phyloP scores from a whole-genome alignment of 352 stramenopile species.

The Globisporangium paroecandrum region DNA sequence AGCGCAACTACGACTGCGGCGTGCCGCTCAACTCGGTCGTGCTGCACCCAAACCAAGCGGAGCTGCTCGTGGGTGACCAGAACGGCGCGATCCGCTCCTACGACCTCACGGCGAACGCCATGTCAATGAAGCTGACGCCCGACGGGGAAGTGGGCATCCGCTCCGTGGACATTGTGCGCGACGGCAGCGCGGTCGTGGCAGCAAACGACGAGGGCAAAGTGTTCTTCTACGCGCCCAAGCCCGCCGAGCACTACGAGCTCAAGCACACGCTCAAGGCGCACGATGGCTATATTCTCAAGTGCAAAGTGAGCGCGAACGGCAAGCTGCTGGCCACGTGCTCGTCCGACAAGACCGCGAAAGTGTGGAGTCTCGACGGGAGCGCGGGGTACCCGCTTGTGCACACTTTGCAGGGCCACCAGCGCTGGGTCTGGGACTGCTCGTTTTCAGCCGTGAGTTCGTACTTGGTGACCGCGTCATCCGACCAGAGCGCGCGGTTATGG shows the following conservation, averaged over 20 bases:
- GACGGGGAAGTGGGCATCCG: conserved; percentile 83
- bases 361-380: conserved; percentile 73
- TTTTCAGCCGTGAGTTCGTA: conserved; percentile 98
- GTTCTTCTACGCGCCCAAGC: conserved; percentile 89
- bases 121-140: conserved; percentile 59
- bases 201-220: conserved; percentile 93
- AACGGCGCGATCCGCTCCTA: conserved; percentile 92
- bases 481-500: conserved; percentile 96
- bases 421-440: conserved; percentile 98
- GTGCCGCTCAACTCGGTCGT: conserved; percentile 94
- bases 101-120: conserved; percentile 82
- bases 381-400: conserved; percentile 53
- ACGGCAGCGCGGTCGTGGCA: conserved; percentile 90
- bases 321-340: conserved; percentile 90
- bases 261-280: conserved; percentile 77
- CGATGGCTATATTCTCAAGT: conserved; percentile 91
- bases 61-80: conserved; percentile 88
- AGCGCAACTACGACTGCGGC: conserved; percentile 86
- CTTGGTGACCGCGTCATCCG: conserved; percentile 95
- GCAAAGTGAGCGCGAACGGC: conserved; percentile 83
- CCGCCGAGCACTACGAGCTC: conserved; percentile 63
- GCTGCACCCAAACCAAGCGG: conserved; percentile 93
- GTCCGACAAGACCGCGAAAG: conserved; percentile 90
- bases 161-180: conserved; percentile 91
- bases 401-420: conserved; percentile 87